Evolutionary conservation across 2,329 filamentous ascomycete species (phyloP).

Genomic region (Curvularia spicifera): DNA sequence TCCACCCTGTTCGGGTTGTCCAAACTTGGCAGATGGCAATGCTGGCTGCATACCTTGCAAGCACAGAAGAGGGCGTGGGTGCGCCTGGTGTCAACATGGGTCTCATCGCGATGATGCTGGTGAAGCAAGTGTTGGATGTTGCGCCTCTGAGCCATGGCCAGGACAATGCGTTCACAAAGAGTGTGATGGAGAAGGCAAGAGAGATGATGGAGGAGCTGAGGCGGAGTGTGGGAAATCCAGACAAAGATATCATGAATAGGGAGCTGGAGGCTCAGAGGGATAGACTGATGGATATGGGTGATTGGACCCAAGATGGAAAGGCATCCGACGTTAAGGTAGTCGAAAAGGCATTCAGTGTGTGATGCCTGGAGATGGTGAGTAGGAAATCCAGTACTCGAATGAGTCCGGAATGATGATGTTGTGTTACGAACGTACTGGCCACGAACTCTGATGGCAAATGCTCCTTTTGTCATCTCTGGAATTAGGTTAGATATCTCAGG

Average conservation of each 20-base stretch:
- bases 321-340: not conserved
- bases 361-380: not conserved
- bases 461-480: not conserved
- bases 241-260: conserved; percentile 28
- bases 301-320: conserved; percentile 24
- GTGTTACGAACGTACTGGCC: not conserved
- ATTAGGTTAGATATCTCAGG: not conserved
- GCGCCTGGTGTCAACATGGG: conserved; percentile 50
- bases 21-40: conserved; percentile 53
- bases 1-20: conserved; percentile 63
- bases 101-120: conserved; percentile 52
- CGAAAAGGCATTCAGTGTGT: conserved; percentile 14
- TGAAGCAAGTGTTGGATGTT: conserved; percentile 51
- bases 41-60: conserved; percentile 44
- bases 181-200: conserved; percentile 48
- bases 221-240: conserved; percentile 30
- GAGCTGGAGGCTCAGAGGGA: conserved; percentile 38
- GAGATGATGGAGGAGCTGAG: conserved; percentile 39
- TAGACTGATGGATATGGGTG: conserved; percentile 41
- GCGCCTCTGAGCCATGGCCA: conserved; percentile 54
- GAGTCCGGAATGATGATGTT: not conserved
- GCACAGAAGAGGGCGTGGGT: conserved; percentile 31
- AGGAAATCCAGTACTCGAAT: not conserved
- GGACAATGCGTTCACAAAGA: conserved; percentile 50
- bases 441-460: not conserved